Percentiles rank a stretch among this genome's conserved stretches.
Evolutionary conservation across 768 basidiomycete species (phyloP).

Genomic region (Russula sp.): DNA sequence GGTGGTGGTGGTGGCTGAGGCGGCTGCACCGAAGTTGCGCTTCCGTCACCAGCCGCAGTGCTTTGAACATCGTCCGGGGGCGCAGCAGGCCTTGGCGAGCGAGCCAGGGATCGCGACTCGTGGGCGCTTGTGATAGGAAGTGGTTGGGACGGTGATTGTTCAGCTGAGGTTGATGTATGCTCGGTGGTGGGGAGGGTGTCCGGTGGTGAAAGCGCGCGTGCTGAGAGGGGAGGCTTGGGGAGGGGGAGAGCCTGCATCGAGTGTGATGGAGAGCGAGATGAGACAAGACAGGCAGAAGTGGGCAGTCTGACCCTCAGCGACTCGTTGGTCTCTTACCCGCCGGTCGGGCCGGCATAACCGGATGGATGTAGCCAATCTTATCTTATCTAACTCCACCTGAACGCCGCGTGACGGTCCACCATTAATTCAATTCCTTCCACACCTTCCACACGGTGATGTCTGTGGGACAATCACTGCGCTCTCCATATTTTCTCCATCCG

Average conservation of each 20-base stretch:
- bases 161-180: constrained; percentile 12
- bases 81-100: constrained; percentile 14
- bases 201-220: constrained; percentile 11
- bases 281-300: constrained; percentile 5
- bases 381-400: constrained; percentile 8
- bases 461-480: neutral
- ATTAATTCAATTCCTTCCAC: too few relatives aligned
- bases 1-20: constrained; percentile 7
- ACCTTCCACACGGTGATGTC: neutral
- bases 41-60: neutral
- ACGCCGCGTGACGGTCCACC: too few relatives aligned
- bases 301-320: neutral
- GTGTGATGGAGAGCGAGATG: constrained; percentile 16
- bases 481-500: neutral
- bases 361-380: neutral
- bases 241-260: constrained; percentile 25
- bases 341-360: constrained; percentile 12
- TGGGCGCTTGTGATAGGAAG: constrained; percentile 16
- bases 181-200: neutral
- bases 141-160: constrained; percentile 17
- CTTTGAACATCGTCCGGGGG: constrained; percentile 4
- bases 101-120: constrained; percentile 18
- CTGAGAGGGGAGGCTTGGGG: constrained; percentile 21
- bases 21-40: neutral
- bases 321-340: constrained; percentile 2